Conservation (phyloP, 805 yeast species). For the Suhomyces canberraensis region DNA sequence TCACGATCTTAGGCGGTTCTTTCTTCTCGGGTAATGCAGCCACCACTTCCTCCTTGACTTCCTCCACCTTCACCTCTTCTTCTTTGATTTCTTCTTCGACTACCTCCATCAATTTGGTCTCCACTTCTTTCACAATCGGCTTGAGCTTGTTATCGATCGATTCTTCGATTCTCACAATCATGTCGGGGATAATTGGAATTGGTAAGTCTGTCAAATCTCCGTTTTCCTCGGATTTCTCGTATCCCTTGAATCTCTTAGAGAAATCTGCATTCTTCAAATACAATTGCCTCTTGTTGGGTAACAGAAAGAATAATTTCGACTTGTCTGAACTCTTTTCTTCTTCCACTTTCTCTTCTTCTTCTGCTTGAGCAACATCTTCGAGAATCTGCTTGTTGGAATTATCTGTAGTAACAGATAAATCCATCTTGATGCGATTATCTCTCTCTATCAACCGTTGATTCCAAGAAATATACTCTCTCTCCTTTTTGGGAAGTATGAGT, state of each 20-base stretch:
- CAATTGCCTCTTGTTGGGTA: constrained; percentile 26
- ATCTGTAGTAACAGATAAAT: constrained; percentile 18
- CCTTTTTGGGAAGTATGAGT: constrained; percentile 28
- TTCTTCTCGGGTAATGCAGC: neutral
- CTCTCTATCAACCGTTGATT: constrained; percentile 28
- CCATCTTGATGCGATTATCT: constrained; percentile 25
- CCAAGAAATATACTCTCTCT: constrained; percentile 36
- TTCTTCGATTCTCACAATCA: constrained; percentile 20
- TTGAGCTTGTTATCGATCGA: constrained; percentile 20
- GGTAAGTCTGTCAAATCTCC: constrained; percentile 8
- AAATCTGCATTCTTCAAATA: constrained; percentile 16
- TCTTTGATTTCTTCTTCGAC: neutral
- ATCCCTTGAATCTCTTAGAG: neutral
- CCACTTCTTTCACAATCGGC: constrained; percentile 20
- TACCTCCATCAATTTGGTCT: constrained; percentile 7
- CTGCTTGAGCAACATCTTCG: constrained; percentile 8
- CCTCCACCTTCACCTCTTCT: constrained; percentile 1
- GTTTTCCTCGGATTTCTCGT: neutral
- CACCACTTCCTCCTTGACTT: neutral
- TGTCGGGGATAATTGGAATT: constrained; percentile 24
- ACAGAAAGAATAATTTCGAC: constrained; percentile 11
- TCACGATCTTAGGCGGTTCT: constrained; percentile 22
- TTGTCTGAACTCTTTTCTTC: neutral
- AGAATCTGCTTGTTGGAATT: constrained; percentile 8
- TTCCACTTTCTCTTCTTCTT: constrained; percentile 6